phyloP scores from a whole-genome alignment of 495 filamentous ascomycete genomes.

The Hapsidospora chrysogenum region DNA sequence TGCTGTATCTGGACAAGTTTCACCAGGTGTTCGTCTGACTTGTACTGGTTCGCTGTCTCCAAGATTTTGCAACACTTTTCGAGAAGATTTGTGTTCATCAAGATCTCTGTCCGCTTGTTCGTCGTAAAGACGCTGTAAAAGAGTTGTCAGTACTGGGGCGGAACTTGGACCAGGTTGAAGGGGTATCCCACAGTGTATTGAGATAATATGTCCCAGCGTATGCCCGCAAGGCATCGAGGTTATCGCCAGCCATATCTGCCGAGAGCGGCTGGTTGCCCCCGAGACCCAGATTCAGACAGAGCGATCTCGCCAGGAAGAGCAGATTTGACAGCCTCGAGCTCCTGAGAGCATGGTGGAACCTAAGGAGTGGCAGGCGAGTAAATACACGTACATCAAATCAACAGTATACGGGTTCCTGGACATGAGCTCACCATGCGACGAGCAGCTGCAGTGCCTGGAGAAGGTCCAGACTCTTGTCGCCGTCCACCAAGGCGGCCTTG shows the following conservation, averaged over 20 bases:
- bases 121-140: constrained; percentile 9
- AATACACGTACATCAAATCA: too few relatives aligned
- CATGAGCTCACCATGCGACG: constrained; percentile 9
- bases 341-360: constrained; percentile 13
- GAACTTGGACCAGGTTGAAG: not conserved
- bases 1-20: constrained; percentile 12
- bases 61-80: constrained; percentile 10
- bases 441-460: constrained; percentile 14
- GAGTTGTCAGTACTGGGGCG: not conserved
- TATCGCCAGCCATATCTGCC: not conserved
- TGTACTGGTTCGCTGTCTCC: constrained; percentile 7
- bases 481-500: constrained; percentile 7
- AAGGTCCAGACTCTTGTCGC: constrained; percentile 10
- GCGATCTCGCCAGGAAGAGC: constrained; percentile 12
- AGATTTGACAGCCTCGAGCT: constrained; percentile 15
- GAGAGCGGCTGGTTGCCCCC: constrained; percentile 4
- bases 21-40: constrained; percentile 11
- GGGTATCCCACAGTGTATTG: constrained; percentile 11
- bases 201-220: constrained; percentile 16
- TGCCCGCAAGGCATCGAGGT: constrained; percentile 13
- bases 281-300: constrained; percentile 9
- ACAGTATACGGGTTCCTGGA: not conserved
- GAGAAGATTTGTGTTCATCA: constrained; percentile 12
- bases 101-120: constrained; percentile 14
- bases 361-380: not conserved